Base-by-base conservation (phyloP, 352 stramenopile genomes). In the Phytopythium sindhum region DNA sequence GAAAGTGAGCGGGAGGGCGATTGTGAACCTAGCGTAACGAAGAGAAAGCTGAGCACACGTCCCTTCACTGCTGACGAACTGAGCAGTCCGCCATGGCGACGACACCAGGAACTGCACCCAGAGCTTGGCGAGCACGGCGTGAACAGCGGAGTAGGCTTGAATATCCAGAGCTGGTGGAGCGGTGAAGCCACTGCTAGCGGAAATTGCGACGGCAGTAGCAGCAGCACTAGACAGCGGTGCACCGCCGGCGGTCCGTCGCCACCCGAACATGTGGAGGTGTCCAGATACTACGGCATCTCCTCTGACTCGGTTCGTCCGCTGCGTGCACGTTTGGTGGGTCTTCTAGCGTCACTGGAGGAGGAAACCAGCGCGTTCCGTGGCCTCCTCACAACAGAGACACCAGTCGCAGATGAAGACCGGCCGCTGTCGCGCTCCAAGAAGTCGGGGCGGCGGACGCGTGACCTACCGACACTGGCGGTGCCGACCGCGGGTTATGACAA, bases 331-430 rank as follows among this genome's bases (percentile, higher is more conserved):
- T 63, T 90, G 9, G 78, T 93, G 9, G 77, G 80, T 2, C 66
- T 93, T 11, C 67, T 90, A 29, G 84, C 73, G 21, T 89, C 84
- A 21, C 75, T 92, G 21, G 80, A 92, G 61, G 81, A 90, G 48
- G 80, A 90, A 64, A 88, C 84, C 14, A 80, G 65, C 14, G 76
- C 81, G 11, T 87, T 70, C 26, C 64, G 56, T 28, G 48, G 48
- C 7, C 26, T 55, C 15, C 26, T 55, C 0, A 8, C 47, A 5
- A 31, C 24, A 14, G 47, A 54, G 45, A 31, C 23, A 1, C 45
- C 45, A 6, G 12, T 28, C 11, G 45, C 8, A 10, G 45, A 31
- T 17, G 23, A 31, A 31, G 45, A 14, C n/a, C 45, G 45, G 11
- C n/a, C 21, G 21, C 42, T 26, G 21, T 26, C 42, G 42, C 45